Base-by-base conservation (phyloP, 495 filamentous ascomycete species). In the Tuber borchii region DNA sequence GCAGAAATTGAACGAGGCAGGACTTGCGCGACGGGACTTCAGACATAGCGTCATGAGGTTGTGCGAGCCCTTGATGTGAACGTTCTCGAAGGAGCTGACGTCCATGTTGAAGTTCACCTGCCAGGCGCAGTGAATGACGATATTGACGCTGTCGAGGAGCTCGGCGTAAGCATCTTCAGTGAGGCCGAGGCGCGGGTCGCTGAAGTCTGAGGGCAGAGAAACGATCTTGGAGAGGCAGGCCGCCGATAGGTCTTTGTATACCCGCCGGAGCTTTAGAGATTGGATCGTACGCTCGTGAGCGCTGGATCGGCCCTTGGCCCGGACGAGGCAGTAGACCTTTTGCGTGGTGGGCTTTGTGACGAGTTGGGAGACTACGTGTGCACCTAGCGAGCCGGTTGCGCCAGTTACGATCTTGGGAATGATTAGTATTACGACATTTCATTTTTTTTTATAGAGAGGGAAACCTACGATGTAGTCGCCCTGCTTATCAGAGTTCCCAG, bases 51-150 rank as follows among this genome's bases (percentile, higher is more conserved):
- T 81, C 76, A 92, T 82, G 19, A 92, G 86, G 75, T 90, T 86
- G 0, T 82, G 80, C 10, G 90, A 82, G 40, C 88, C 88, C 2
- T 85, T 83, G 75, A 92, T 86, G 77, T 88, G 88, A 51, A 88
- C 86, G 39, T 85, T 80, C 39, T 85, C 87, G 80, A 92, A 91
- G 37, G 77, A 81, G 75, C 86, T 89, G n/a, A 83, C 80, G 8
- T 86, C 84, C 78, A 89, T 84, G 75, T 88, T 90, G 86, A 92
- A 93, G 82, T 92, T 91, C 40, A 92, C 91, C 8, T 89, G 87
- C 91, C 91, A 93, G 48, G 90, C 91, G n/a, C 87, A 86, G 82
- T 92, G 91, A 72, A 90, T 86, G 68, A 90, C 86, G 45, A 86
- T 83, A 3, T 87, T 87, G 6, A 87, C 84, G 0, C 83, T 83